phyloP scores from a whole-genome alignment of 2,329 filamentous ascomycete genomes.

The Grosmannia penicillata region DNA sequence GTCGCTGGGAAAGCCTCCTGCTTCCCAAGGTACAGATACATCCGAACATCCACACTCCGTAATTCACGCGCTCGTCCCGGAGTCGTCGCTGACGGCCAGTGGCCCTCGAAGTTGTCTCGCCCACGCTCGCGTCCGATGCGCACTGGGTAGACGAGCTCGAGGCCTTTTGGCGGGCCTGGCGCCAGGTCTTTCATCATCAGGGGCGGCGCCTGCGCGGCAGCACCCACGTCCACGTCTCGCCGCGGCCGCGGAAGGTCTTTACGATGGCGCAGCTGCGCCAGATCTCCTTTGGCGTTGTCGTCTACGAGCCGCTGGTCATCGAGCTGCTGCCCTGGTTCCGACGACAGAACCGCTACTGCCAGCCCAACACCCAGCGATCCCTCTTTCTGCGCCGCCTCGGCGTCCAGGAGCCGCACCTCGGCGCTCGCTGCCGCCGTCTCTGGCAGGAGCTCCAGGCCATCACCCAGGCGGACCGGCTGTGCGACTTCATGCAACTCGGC shows the following conservation, averaged over 20 bases:
- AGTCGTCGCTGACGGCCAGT: conserved; percentile 13
- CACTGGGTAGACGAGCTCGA: conserved; percentile 18
- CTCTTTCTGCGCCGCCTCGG: neutral
- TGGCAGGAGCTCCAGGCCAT: neutral
- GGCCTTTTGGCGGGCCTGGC: conserved; percentile 27
- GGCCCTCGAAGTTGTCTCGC: conserved; percentile 26
- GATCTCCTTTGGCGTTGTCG: conserved; percentile 21
- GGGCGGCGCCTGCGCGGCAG: conserved; percentile 21
- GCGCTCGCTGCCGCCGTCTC: neutral
- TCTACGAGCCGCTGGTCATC: conserved; percentile 20
- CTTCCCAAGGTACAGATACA: neutral
- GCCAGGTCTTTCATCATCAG: conserved; percentile 22
- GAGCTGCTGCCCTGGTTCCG: conserved; percentile 18
- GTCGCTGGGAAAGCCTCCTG: conserved; percentile 15
- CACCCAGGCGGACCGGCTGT: conserved; percentile 10
- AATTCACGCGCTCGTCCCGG: neutral
- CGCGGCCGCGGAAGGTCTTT: conserved; percentile 20
- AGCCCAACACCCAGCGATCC: conserved; percentile 17
- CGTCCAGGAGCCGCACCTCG: neutral
- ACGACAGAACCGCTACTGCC: conserved; percentile 22
- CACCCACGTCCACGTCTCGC: conserved; percentile 24
- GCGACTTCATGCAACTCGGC: conserved; percentile 21
- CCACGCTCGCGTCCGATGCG: conserved; percentile 20
- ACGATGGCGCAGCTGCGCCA: conserved; percentile 19
- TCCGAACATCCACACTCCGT: neutral